Percentiles rank a stretch among this genome's conserved stretches.
Evolutionary conservation across 1,284 basidiomycete species (phyloP).

Genomic region (Mycena citricolor): DNA sequence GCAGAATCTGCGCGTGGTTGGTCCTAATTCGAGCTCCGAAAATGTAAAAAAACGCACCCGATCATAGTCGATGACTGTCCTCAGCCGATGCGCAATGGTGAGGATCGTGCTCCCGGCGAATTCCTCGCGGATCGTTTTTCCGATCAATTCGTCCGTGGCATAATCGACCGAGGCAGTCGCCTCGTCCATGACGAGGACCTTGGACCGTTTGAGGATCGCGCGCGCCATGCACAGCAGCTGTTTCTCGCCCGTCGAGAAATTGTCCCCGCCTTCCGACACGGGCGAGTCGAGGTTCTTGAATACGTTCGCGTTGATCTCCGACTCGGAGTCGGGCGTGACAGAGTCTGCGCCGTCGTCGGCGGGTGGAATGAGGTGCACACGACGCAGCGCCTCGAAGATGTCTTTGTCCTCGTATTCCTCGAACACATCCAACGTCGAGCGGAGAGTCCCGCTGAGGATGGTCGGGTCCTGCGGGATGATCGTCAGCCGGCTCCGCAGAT

Average conservation of each 20-base stretch:
- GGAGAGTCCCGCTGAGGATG: constrained; percentile 85
- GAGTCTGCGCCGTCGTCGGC: constrained; percentile 38
- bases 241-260: constrained; percentile 89
- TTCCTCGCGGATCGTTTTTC: constrained; percentile 68
- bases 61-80: constrained; percentile 69
- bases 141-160: constrained; percentile 73
- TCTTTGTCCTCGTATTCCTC: constrained; percentile 83
- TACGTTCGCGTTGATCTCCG: constrained; percentile 71
- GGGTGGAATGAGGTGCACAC: constrained; percentile 81
- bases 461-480: constrained; percentile 67
- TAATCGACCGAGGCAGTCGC: constrained; percentile 81
- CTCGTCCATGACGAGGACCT: constrained; percentile 81
- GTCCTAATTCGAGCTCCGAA: no score
- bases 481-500: constrained; percentile 30
- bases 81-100: constrained; percentile 68
- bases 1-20: no score
- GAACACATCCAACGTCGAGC: constrained; percentile 88
- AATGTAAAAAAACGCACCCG: no score
- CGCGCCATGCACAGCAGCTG: constrained; percentile 84
- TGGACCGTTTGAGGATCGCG: constrained; percentile 75
- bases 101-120: constrained; percentile 64
- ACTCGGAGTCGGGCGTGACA: constrained; percentile 45
- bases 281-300: constrained; percentile 83
- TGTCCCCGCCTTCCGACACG: constrained; percentile 91
- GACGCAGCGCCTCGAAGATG: constrained; percentile 83